phyloP scores from a whole-genome alignment of 2,329 filamentous ascomycete species.

The Passalora sequoiae region DNA sequence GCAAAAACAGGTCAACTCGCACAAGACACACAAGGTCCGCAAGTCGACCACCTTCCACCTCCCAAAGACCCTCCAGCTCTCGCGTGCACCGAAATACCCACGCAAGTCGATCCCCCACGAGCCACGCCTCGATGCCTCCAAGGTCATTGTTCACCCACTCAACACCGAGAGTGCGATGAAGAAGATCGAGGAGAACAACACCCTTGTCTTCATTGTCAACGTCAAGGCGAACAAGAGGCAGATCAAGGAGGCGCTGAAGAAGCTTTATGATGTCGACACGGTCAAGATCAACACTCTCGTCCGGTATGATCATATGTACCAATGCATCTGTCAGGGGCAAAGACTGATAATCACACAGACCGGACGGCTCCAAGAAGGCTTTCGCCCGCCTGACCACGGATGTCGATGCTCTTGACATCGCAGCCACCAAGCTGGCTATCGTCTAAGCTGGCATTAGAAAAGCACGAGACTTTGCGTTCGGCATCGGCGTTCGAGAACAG shows the following conservation, averaged over 20 bases:
- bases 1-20: slow-evolving; percentile 59
- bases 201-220: slow-evolving; percentile 54
- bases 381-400: slow-evolving; percentile 92
- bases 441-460: slow-evolving; percentile 58
- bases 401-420: slow-evolving; percentile 98
- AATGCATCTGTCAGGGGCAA: neutral
- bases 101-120: slow-evolving; percentile 89
- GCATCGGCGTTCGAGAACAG: slow-evolving; percentile 20
- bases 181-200: slow-evolving; percentile 99
- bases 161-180: slow-evolving; percentile 99
- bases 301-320: slow-evolving; percentile 64
- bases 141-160: slow-evolving; percentile 94
- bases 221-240: slow-evolving; percentile 97
- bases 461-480: slow-evolving; percentile 31
- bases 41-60: slow-evolving; percentile 92
- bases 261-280: slow-evolving; percentile 96
- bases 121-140: slow-evolving; percentile 92
- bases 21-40: slow-evolving; percentile 92
- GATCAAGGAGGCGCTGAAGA: slow-evolving; percentile 97
- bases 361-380: slow-evolving; percentile 97
- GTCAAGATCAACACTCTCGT: slow-evolving; percentile 99
- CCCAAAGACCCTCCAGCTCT: slow-evolving; percentile 91
- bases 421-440: slow-evolving; percentile 96
- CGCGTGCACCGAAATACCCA: slow-evolving; percentile 89
- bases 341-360: slow-evolving; percentile 49